Percentiles rank a stretch among this genome's conserved stretches.
These are phyloP conservation scores for Fraxinus albicans DNA, from an alignment of 305 asterid genomes.

Conservation along the genomic window DNA sequence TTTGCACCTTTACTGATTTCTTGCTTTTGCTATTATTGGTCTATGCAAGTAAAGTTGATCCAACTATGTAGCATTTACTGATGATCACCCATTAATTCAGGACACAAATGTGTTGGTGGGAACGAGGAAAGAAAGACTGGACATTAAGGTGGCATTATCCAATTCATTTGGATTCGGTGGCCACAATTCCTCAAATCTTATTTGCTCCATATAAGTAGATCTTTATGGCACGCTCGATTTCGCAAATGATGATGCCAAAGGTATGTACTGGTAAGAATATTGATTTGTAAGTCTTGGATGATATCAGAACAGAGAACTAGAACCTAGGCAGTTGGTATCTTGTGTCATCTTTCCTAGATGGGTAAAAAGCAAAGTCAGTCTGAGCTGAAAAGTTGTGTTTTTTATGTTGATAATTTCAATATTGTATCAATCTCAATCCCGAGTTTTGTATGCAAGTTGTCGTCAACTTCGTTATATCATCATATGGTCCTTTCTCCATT, in stretches of 20 bases:
- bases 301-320: neutral
- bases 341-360: neutral
- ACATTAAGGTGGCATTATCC: conserved; percentile 80
- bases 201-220: neutral
- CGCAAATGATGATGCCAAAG: neutral
- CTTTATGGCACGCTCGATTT: neutral
- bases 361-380: neutral
- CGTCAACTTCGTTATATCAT: no score
- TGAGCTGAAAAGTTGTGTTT: neutral
- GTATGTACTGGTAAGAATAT: neutral
- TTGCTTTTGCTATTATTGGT: neutral
- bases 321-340: neutral
- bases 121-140: conserved; percentile 62
- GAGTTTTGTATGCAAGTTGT: no score
- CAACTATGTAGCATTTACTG: neutral
- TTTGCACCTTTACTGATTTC: neutral
- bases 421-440: no score
- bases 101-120: conserved; percentile 64
- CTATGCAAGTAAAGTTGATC: neutral
- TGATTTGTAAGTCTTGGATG: neutral
- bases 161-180: conserved; percentile 64
- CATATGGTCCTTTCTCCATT: no score
- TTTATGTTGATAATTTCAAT: no score
- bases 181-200: neutral
- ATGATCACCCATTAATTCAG: neutral